Conservation (phyloP, 2,329 filamentous ascomycete species). For the Diaporthe australafricana region DNA sequence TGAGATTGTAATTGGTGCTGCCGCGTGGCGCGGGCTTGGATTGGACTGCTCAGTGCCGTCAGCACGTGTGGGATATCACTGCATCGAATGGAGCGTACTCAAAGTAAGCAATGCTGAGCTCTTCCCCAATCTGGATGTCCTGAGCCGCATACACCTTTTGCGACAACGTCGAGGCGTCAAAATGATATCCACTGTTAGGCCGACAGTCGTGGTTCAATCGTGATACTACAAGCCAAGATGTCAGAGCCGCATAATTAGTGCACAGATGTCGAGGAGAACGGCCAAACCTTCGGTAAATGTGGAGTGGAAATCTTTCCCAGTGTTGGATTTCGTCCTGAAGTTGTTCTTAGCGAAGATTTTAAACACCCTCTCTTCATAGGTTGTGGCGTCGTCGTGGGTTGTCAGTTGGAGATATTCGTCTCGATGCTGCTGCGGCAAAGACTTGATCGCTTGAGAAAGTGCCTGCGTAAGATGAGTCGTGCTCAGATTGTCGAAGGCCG, state of each 20-base stretch:
- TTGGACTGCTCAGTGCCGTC: constrained; percentile 1
- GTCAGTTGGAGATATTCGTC: constrained; percentile 16
- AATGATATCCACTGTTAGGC: constrained; percentile 25
- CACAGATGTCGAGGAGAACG: background rate
- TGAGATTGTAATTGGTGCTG: constrained; percentile 4
- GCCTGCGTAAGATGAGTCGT: background rate
- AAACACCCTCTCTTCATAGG: constrained; percentile 18
- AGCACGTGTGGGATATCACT: background rate
- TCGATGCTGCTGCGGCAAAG: constrained; percentile 13
- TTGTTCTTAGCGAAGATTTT: constrained; percentile 26
- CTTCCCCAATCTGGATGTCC: constrained; percentile 5
- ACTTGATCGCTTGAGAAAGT: constrained; percentile 10
- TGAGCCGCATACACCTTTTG: constrained; percentile 27
- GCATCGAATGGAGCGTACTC: background rate
- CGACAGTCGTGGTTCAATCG: constrained; percentile 27
- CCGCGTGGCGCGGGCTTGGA: constrained; percentile 12
- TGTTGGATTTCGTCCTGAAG: constrained; percentile 3
- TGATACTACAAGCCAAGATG: background rate
- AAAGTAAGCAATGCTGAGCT: constrained; percentile 17
- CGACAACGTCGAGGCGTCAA: constrained; percentile 4
- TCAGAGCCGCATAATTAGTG: background rate
- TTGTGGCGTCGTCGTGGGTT: constrained; percentile 4
- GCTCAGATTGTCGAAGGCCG: background rate
- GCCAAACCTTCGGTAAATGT: constrained; percentile 19
- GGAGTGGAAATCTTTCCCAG: constrained; percentile 19